Percentiles rank a stretch among this genome's conserved stretches.
These are phyloP conservation scores for Fraxinus quadrangulata DNA, from an alignment of 257 asterid genomes.

Conservation along the genomic window DNA sequence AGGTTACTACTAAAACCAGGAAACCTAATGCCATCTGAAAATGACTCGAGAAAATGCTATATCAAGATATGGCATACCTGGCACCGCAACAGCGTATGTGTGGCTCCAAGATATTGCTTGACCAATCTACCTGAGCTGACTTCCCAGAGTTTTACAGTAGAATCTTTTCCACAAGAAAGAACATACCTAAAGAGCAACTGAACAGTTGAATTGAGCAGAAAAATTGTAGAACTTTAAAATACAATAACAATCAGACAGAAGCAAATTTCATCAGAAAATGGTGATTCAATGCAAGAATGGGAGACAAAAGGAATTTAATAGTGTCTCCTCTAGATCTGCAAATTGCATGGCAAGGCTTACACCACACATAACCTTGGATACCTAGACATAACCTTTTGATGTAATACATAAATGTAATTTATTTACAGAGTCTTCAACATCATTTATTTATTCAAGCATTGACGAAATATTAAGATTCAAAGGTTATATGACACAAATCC, in stretches of 20 bases:
- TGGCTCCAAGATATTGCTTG: conserved; percentile 65
- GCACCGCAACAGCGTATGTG: conserved; percentile 61
- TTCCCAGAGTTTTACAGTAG: conserved; percentile 81
- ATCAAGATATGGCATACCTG: conserved; percentile 49
- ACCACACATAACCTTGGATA: background rate
- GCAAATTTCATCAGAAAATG: background rate
- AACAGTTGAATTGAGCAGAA: conserved; percentile 31
- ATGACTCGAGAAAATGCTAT: conserved; percentile 17
- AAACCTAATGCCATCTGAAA: background rate
- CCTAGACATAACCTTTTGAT: background rate
- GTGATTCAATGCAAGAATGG: background rate
- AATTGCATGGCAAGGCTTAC: background rate
- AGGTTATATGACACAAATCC: background rate
- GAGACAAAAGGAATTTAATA: background rate
- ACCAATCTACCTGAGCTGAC: conserved; percentile 73
- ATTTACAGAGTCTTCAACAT: background rate
- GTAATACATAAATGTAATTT: background rate
- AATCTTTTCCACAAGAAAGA: conserved; percentile 80
- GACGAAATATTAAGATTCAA: background rate
- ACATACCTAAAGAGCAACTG: conserved; percentile 55
- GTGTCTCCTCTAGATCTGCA: background rate
- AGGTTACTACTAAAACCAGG: background rate
- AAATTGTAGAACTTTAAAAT: background rate
- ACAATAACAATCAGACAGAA: conserved; percentile 19
- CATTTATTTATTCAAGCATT: background rate